Evolutionary conservation across 441 rosid species (phyloP).

Genomic region (Biscutella laevigata): DNA sequence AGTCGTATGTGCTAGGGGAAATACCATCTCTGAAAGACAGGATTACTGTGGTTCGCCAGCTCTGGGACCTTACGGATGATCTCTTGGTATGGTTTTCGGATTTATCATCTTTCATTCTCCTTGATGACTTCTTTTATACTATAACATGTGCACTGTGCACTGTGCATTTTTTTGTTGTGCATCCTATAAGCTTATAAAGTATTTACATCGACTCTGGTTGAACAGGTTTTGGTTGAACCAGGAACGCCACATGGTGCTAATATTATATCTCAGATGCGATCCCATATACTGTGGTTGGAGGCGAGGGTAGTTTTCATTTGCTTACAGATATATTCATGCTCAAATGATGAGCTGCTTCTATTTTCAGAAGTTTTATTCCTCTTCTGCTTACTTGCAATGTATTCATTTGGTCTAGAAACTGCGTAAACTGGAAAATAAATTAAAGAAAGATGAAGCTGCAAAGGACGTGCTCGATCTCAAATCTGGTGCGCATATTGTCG

Average conservation of each 20-base stretch:
- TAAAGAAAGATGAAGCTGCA: conserved; percentile 24
- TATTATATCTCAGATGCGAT: conserved; percentile 87
- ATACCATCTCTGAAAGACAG: conserved; percentile 83
- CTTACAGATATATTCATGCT: neutral
- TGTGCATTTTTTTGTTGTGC: conserved; percentile 4
- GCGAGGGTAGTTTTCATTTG: conserved; percentile 41
- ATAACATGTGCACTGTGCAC: neutral
- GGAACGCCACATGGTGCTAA: conserved; percentile 92
- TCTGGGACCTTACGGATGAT: conserved; percentile 91
- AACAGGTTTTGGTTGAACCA: conserved; percentile 81
- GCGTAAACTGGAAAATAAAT: conserved; percentile 34
- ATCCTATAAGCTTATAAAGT: neutral
- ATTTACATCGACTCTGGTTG: neutral
- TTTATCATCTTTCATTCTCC: conserved; percentile 5
- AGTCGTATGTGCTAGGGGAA: conserved; percentile 97
- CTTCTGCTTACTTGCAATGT: conserved; percentile 3
- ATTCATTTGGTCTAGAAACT: conserved; percentile 42
- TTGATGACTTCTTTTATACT: neutral
- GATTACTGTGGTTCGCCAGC: conserved; percentile 77
- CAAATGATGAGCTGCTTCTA: conserved; percentile 2
- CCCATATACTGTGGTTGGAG: conserved; percentile 95
- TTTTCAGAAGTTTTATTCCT: neutral
- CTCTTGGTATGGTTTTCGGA: conserved; percentile 51
- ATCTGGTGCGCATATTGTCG: conserved; percentile 69
- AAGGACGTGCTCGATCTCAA: conserved; percentile 50